Evolutionary conservation across 352 stramenopile species (phyloP).

Genomic region (Blastocystis sp.): DNA sequence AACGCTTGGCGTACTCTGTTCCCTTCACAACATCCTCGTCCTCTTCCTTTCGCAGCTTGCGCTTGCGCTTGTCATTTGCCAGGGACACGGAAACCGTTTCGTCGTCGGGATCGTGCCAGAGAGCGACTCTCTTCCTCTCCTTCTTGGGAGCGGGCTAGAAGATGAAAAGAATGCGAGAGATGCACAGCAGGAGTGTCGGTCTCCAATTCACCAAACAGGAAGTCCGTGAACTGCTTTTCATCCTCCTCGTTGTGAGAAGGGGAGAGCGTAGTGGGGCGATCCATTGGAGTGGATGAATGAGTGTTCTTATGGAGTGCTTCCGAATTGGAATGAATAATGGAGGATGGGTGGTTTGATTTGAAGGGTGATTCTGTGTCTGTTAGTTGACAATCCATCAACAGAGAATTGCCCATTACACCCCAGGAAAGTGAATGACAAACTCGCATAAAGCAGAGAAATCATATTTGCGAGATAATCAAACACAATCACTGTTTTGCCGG

Average conservation of each 20-base stretch:
- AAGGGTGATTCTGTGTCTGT: too few species aligned
- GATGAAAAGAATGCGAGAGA: background rate
- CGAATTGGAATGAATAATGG: too few species aligned
- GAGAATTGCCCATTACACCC: too few species aligned
- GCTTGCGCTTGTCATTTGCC: background rate
- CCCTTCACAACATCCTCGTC: constrained; percentile 1
- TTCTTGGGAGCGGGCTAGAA: background rate
- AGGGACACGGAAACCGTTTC: constrained; percentile 21
- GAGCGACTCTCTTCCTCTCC: background rate
- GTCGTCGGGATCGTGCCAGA: constrained; percentile 56
- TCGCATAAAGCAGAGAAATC: too few species aligned
- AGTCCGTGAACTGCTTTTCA: constrained; percentile 45
- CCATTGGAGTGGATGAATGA: too few species aligned
- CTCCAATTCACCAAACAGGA: constrained; percentile 59
- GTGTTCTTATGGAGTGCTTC: too few species aligned
- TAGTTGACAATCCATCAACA: too few species aligned
- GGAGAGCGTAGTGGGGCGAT: too few species aligned
- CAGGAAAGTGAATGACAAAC: too few species aligned
- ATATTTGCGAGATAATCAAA: too few species aligned
- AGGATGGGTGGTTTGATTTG: too few species aligned
- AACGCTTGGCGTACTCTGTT: constrained; percentile 43
- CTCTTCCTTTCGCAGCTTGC: constrained; percentile 24
- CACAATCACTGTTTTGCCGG: too few species aligned
- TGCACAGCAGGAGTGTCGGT: background rate
- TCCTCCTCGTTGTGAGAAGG: background rate